Evolutionary conservation across 768 basidiomycete species (phyloP).

Genomic region (Hysterangium stoloniferum): DNA sequence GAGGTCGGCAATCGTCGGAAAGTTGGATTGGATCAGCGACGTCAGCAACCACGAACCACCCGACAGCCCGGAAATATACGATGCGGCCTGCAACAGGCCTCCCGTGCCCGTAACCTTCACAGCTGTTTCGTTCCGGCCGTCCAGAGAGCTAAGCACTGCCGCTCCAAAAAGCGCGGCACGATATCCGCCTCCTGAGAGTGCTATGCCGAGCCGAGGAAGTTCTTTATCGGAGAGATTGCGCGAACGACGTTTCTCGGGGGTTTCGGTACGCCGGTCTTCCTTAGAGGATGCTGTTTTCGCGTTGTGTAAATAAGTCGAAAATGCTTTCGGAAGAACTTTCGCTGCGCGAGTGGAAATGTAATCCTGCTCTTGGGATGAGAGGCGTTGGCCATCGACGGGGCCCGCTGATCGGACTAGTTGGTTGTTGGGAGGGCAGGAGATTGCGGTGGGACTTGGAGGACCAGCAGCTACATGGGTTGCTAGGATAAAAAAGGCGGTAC

Average conservation of each 20-base stretch:
- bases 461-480: not conserved
- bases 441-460: slow-evolving; percentile 1
- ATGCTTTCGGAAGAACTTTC: slow-evolving; percentile 32
- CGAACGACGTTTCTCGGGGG: not conserved
- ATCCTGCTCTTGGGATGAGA: slow-evolving; percentile 27
- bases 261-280: not conserved
- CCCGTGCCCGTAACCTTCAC: slow-evolving; percentile 33
- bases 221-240: too few relatives aligned
- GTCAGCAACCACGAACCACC: slow-evolving; percentile 35
- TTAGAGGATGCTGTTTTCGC: slow-evolving; percentile 23
- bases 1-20: slow-evolving; percentile 33
- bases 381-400: slow-evolving; percentile 20
- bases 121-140: slow-evolving; percentile 40
- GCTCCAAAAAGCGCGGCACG: slow-evolving; percentile 49
- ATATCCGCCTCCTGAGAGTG: slow-evolving; percentile 49
- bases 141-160: slow-evolving; percentile 41
- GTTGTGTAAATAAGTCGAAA: slow-evolving; percentile 32
- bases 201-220: slow-evolving; percentile 29
- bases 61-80: slow-evolving; percentile 46
- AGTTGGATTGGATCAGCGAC: slow-evolving; percentile 34
- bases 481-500: not conserved
- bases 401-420: slow-evolving; percentile 9
- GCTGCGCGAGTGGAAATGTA: slow-evolving; percentile 31
- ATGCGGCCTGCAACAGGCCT: slow-evolving; percentile 44
- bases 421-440: slow-evolving; percentile 7